Base-by-base conservation (phyloP, 768 basidiomycete genomes). In the Heimioporus sp. region DNA sequence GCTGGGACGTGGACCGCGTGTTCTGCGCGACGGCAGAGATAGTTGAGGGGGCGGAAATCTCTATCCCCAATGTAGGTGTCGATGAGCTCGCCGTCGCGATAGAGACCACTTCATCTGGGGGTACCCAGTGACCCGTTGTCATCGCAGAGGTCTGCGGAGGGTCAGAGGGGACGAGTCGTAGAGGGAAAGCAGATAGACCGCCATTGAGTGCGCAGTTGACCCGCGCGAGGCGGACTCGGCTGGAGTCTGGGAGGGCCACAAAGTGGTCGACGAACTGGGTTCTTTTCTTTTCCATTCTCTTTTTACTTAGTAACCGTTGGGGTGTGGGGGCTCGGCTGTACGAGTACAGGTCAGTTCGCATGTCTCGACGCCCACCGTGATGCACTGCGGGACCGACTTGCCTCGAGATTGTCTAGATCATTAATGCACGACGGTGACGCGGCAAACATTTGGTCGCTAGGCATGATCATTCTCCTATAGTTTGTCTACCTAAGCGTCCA, bases 181-280 rank as follows among this genome's bases (percentile, higher is more conserved):
- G 6, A 11, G 1, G 20, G n/a, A n/a, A 16, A 2, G 10, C 20
- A 5, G 20, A 73, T 88, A 55, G 56, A 84, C 91, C 91, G 63
- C 89, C 90, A 61, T 87, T 72, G 10, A 85, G 77, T 3, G 84
- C 76, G 56, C 92, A 94, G 63, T 93, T 83, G 16, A 94, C 85
- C 62, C 92, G 91, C 0, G 87, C 92, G 48, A 95, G 74, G 41
- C 79, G 78, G 9, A 95, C n/a, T n/a, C n/a, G 58, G 65, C 61
- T 60, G 0, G 57, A 59, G 50, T 64, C 55, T 5, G 56, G 64
- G 52, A 76, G 78, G 53, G 61, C 73, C 69, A 76, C 72, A 28
- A 75, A 75, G 31, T 82, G 74, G 15, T 72, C 68, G 9, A 81
- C 82, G 8, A 96, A n/a, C n/a, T n/a, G n/a, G n/a, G n/a, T n/a